Conservation (phyloP, 2,329 filamentous ascomycete genomes). For the Fusarium floridanum region DNA sequence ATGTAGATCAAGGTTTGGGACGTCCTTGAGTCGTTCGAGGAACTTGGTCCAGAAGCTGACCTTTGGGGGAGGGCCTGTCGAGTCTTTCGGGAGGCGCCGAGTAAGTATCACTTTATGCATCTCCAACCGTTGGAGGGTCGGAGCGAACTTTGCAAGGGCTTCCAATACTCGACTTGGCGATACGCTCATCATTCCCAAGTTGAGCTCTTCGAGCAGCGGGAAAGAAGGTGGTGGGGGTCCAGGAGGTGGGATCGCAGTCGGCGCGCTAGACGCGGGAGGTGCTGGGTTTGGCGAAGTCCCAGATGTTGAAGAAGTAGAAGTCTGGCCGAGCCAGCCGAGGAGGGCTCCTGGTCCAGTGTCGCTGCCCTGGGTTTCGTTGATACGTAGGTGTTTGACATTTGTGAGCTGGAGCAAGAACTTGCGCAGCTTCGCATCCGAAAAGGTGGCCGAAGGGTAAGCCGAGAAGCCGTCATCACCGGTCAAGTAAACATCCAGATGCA, state of each 20-base stretch:
- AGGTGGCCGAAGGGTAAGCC: neutral
- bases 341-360: conserved; percentile 44
- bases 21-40: conserved; percentile 50
- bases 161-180: conserved; percentile 48
- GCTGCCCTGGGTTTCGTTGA: conserved; percentile 55
- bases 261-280: neutral
- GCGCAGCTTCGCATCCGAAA: conserved; percentile 36
- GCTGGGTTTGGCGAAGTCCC: conserved; percentile 11
- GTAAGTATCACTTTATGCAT: conserved; percentile 59
- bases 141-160: conserved; percentile 57
- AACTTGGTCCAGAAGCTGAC: conserved; percentile 57
- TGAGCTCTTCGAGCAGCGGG: conserved; percentile 55
- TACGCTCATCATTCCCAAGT: conserved; percentile 57
- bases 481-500: conserved; percentile 53
- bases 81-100: conserved; percentile 19
- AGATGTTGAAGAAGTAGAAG: conserved; percentile 2
- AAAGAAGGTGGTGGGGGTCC: conserved; percentile 47
- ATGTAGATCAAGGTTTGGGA: conserved; percentile 50
- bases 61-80: conserved; percentile 20
- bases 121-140: conserved; percentile 58
- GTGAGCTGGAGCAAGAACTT: conserved; percentile 43
- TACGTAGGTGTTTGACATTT: conserved; percentile 64
- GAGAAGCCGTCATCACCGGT: conserved; percentile 19
- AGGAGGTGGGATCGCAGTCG: neutral
- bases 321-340: conserved; percentile 55